Base-by-base conservation (phyloP, 306 rosid species). In the Pterocarpus macrocarpus region DNA sequence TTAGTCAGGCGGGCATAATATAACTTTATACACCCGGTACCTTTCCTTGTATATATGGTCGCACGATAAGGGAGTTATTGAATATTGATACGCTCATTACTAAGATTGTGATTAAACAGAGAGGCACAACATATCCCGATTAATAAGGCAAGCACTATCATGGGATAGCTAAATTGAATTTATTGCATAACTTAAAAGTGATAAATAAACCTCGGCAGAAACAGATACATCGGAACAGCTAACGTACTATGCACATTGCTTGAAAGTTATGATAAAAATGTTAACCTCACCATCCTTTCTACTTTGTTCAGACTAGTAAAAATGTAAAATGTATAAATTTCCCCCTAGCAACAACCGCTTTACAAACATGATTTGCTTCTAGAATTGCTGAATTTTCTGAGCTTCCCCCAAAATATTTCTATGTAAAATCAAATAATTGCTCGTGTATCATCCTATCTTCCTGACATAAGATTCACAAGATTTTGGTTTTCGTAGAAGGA, bases 381-480 rank as follows among this genome's bases (percentile, higher is more conserved):
- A 67, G 66, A 79, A 56, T 72, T 28, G 56, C 2, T 32, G 50
- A 0, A 55, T 59, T 65, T 53, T 30, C 73, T 33, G 64, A 73
- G 59, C 45, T 76, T 39, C 49, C 66, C 53, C 77, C 68, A 73
- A 73, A 83, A 52, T 39, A 9, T 30, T 41, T 63, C 6, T n/a
- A 14, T 50, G 75, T 32, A 49, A 41, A 58, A 33, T 17, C 73
- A 49, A 67, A 74, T 14, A 35, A 39, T 58, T 79, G 17, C 28
- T 7, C 33, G n/a, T 14, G 16, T 33, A 83, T 15, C 53, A 49
- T 76, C 69, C 83, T 93, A 95, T 89, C 99, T 87, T 83, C 99
- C 99, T 0, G 99, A 89, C 97, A 92, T 89, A 15, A 91, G 90
- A 88, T 94, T 92, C 78, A 85, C 88, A 49, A 91, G 90, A 73